phyloP scores from a whole-genome alignment of 768 basidiomycete species.

The Psilocybe azurescens region DNA sequence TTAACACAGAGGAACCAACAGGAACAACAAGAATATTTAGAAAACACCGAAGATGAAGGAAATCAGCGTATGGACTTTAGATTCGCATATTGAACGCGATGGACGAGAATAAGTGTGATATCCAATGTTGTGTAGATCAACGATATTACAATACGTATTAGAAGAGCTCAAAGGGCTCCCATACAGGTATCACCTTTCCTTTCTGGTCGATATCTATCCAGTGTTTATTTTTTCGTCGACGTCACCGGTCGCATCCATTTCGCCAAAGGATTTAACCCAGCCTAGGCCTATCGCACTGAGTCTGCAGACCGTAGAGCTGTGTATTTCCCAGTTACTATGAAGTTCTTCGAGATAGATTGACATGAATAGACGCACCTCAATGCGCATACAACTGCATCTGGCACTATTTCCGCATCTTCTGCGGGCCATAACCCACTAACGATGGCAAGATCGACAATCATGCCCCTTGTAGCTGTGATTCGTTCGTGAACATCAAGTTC shows the following conservation, averaged over 20 bases:
- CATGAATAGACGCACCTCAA: constrained; percentile 48
- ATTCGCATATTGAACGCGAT: constrained; percentile 52
- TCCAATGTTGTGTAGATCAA: constrained; percentile 1
- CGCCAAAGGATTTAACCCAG: constrained; percentile 68
- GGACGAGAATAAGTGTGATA: not conserved
- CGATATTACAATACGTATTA: constrained; percentile 19
- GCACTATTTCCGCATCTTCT: constrained; percentile 41
- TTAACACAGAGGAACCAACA: constrained; percentile 23
- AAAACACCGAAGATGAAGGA: constrained; percentile 65
- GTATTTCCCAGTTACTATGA: constrained; percentile 13
- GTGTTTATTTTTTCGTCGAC: constrained; percentile 48
- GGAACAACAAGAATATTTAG: constrained; percentile 62
- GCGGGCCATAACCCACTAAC: constrained; percentile 64
- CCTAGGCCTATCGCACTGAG: constrained; percentile 65
- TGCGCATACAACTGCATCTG: constrained; percentile 61
- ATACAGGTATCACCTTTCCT: constrained; percentile 58
- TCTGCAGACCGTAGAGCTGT: constrained; percentile 66
- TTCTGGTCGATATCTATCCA: constrained; percentile 75
- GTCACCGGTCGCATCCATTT: constrained; percentile 48
- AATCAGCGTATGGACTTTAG: constrained; percentile 67
- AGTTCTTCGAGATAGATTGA: not conserved
- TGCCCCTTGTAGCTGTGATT: constrained; percentile 59
- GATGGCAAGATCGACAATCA: constrained; percentile 73
- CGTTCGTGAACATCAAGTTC: constrained; percentile 43
- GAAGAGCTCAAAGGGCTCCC: constrained; percentile 64